Evolutionary conservation across 495 filamentous ascomycete genomes (phyloP), one percentile per base, ranked within the genome.

Genomic region (Penicillium odoratum): DNA sequence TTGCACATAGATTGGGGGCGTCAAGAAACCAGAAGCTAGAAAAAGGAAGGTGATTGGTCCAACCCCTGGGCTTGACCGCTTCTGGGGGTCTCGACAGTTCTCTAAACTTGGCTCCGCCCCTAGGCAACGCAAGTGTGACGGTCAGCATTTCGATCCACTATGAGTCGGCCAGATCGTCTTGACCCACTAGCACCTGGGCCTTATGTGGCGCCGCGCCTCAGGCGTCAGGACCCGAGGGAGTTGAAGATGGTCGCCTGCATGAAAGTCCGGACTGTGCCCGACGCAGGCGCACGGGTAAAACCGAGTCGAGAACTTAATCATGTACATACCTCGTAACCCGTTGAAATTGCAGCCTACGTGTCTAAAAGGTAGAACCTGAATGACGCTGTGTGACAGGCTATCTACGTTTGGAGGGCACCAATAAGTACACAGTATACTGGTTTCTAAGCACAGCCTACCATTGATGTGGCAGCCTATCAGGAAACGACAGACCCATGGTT

Each of bases 161-260:
- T 33, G 10, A 40, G 29, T 48, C 42, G 56, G 40, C 28, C 52
- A 46, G 56, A 63, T 59, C 61, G 40, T 51, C 57, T 47, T 55
- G 64, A 52, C 58, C 58, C 64, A 64, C 62, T 13, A 36, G 46
- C 33, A 68, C 65, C 59, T 60, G 51, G 65, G 46, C 65, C 59
- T 60, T 62, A 15, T 49, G 66, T 68, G 63, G 66, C 65, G 62
- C 64, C 54, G 36, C 61, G 59, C 62, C 65, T 60, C 59, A 59
- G 56, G 60, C 55, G 50, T 59, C 54, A 60, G 56, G 48, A 57
- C 53, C 62, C 49, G 15, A 53, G 55, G 26, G 54, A 55, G 28
- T 47, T 44, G 31, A 44, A 29, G 56, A 57, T 49, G 51, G 51
- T 40, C 25, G 52, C 60, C 56, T 55, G 55, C 51, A 58, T 51